Evolutionary conservation across 768 basidiomycete species (phyloP).

Genomic region (Inosperma sp.): DNA sequence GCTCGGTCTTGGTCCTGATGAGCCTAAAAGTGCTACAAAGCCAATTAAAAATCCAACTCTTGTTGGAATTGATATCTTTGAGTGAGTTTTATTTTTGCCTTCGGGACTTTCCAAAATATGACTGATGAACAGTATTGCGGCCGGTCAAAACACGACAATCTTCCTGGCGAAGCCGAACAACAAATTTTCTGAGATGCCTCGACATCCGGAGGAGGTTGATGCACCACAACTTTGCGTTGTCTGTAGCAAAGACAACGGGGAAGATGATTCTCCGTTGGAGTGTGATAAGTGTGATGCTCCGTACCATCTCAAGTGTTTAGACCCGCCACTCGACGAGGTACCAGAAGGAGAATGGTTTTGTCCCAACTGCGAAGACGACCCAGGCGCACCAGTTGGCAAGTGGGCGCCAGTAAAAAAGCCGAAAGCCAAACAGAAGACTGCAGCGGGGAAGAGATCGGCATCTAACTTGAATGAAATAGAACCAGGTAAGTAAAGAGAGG

Average conservation of each 20-base stretch:
- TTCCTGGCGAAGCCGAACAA: constrained; percentile 76
- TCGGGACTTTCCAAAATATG: neutral
- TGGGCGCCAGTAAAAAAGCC: constrained; percentile 29
- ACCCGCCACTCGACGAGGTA: constrained; percentile 67
- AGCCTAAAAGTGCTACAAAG: constrained; percentile 84
- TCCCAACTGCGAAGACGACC: constrained; percentile 59
- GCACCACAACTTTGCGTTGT: constrained; percentile 65
- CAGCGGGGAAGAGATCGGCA: constrained; percentile 16
- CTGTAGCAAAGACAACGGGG: constrained; percentile 67
- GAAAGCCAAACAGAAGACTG: constrained; percentile 22
- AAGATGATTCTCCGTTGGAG: constrained; percentile 71
- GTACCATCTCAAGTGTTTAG: constrained; percentile 79
- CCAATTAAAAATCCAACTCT: constrained; percentile 69
- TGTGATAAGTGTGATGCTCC: constrained; percentile 96
- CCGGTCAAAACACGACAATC: constrained; percentile 81
- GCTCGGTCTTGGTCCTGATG: constrained; percentile 73
- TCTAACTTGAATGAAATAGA: constrained; percentile 17
- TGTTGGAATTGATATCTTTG: constrained; percentile 72
- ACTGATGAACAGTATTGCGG: constrained; percentile 57
- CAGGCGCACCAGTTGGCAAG: constrained; percentile 49
- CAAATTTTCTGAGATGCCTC: constrained; percentile 69
- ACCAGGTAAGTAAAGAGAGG: constrained; percentile 17
- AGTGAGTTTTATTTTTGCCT: constrained; percentile 40
- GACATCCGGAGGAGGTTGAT: constrained; percentile 72
- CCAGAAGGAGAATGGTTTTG: constrained; percentile 96